These are phyloP conservation scores for Arthroderma sp. DNA, from an alignment of 2,329 filamentous ascomycete species.

Conservation along the genomic window DNA sequence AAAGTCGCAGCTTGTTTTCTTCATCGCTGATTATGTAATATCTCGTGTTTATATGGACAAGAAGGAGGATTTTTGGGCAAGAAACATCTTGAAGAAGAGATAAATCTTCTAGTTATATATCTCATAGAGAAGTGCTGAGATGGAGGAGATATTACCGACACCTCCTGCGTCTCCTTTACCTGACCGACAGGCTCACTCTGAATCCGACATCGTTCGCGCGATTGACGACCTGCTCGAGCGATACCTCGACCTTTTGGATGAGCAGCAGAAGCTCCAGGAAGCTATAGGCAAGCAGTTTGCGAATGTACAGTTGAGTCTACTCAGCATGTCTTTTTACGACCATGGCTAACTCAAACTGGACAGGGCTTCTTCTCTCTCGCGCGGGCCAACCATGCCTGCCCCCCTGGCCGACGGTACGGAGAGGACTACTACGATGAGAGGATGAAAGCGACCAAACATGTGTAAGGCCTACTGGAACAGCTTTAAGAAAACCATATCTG, in stretches of 20 bases:
- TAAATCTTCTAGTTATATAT: too few species aligned
- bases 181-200: conserved; percentile 13
- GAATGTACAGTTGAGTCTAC: conserved; percentile 22
- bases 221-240: conserved; percentile 33
- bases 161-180: conserved; percentile 15
- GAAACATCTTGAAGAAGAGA: not conserved
- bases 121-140: not conserved
- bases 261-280: conserved; percentile 31
- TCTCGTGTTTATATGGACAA: not conserved
- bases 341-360: conserved; percentile 10
- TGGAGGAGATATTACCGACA: conserved; percentile 11
- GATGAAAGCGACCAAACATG: conserved; percentile 37
- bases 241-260: conserved; percentile 34
- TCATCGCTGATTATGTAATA: not conserved
- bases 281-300: conserved; percentile 29
- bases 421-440: conserved; percentile 40
- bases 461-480: conserved; percentile 19
- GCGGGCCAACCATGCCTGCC: conserved; percentile 38
- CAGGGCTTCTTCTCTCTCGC: conserved; percentile 40
- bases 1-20: not conserved
- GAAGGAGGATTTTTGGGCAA: not conserved
- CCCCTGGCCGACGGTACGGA: conserved; percentile 36
- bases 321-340: not conserved
- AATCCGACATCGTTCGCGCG: conserved; percentile 22
- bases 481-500: not conserved